Evolutionary conservation across 176 grass and related monocot species (phyloP).

Genomic region (Cenchrus americanus): DNA sequence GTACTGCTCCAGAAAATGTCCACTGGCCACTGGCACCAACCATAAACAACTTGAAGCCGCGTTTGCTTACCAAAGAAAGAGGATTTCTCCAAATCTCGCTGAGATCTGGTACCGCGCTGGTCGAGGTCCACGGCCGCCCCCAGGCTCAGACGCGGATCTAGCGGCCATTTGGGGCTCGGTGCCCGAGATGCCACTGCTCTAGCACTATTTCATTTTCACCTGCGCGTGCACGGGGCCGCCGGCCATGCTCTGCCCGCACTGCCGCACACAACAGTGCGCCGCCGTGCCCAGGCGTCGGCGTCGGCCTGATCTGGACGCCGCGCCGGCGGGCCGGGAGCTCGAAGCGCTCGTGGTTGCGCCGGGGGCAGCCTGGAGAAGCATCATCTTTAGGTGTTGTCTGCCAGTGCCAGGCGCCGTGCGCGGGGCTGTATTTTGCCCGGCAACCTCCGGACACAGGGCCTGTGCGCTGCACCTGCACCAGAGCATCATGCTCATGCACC

Average conservation of each 20-base stretch:
- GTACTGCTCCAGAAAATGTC: neutral
- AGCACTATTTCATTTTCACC: too few species aligned
- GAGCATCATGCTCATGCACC: neutral
- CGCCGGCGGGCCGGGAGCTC: neutral
- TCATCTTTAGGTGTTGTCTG: too few species aligned
- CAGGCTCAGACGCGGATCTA: slow-evolving; percentile 11
- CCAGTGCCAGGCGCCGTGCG: neutral
- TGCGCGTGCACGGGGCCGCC: too few species aligned
- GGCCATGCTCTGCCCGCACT: too few species aligned
- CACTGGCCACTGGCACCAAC: slow-evolving; percentile 11
- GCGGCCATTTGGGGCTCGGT: neutral
- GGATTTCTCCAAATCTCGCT: neutral
- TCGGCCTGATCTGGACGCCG: neutral
- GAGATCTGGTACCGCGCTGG: neutral
- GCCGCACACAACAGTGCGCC: too few species aligned
- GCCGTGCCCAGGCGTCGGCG: neutral
- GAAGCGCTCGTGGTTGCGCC: neutral
- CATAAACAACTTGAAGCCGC: slow-evolving; percentile 40
- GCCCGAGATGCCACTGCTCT: neutral
- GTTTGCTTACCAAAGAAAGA: neutral
- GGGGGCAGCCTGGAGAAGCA: neutral
- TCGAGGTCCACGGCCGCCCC: neutral
- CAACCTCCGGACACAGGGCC: neutral
- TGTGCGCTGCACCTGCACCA: neutral
- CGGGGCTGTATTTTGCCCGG: neutral